Conservation (phyloP, 2,329 filamentous ascomycete species). For the Aspergillus brunneoviolaceus region DNA sequence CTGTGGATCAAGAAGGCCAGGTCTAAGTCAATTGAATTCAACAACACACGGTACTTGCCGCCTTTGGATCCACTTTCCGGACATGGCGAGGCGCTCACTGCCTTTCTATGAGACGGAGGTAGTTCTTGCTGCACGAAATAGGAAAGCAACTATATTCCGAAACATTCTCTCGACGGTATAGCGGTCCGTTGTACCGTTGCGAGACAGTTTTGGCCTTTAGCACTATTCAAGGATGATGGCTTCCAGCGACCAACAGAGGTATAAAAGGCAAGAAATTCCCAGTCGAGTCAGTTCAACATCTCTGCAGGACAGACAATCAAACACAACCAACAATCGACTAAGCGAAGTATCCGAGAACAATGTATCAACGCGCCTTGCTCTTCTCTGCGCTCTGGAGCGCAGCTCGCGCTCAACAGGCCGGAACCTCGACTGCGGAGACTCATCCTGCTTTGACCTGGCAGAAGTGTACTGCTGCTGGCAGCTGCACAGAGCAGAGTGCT, state of each 20-base stretch:
- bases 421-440: constrained; percentile 28
- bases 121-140: constrained; percentile 1
- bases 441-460: constrained; percentile 57
- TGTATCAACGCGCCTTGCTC: constrained; percentile 33
- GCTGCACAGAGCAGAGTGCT: constrained; percentile 53
- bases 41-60: neutral
- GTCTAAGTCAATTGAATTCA: neutral
- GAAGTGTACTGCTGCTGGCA: constrained; percentile 52
- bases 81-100: neutral
- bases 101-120: neutral
- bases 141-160: constrained; percentile 13
- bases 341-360: constrained; percentile 11
- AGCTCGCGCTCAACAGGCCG: constrained; percentile 33
- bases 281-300: constrained; percentile 17
- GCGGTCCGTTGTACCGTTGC: constrained; percentile 18
- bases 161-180: constrained; percentile 16
- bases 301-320: constrained; percentile 29
- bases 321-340: constrained; percentile 3
- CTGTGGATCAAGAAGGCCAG: neutral
- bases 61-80: neutral
- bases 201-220: constrained; percentile 7
- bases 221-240: neutral
- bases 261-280: constrained; percentile 18
- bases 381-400: constrained; percentile 29
- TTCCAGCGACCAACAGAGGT: constrained; percentile 12